A percentile compares a stretch with the other conserved stretches of the same genome.
These are phyloP conservation scores for Musa schizocarpa DNA, from an alignment of 176 grass and related monocot genomes.

Conservation along the genomic window DNA sequence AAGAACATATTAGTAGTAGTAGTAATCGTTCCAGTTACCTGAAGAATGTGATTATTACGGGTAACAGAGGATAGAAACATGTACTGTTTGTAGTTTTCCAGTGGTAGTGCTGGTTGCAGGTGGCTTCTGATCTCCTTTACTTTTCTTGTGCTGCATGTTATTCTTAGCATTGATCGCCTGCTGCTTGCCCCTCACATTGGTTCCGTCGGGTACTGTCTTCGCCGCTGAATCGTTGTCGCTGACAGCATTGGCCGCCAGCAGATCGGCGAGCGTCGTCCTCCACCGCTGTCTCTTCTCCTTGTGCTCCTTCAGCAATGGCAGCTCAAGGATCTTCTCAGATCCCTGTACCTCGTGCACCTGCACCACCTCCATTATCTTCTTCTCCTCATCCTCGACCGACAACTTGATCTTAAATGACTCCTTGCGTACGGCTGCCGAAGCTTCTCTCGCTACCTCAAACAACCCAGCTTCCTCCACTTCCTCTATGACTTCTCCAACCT, in stretches of 20 bases:
- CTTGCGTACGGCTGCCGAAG: not conserved
- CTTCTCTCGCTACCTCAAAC: not conserved
- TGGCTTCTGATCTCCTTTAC: not conserved
- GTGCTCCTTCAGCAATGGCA: not conserved
- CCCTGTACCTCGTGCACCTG: not conserved
- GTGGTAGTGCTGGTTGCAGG: not conserved
- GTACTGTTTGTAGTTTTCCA: too few species aligned
- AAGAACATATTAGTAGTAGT: not conserved
- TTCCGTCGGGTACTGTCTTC: not conserved
- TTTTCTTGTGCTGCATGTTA: not conserved
- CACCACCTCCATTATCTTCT: not conserved
- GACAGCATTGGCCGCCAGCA: not conserved
- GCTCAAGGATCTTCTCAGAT: not conserved
- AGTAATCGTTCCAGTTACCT: too few species aligned
- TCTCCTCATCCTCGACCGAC: slow-evolving; percentile 3
- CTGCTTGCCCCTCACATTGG: not conserved
- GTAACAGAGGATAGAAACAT: too few species aligned
- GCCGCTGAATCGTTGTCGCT: not conserved
- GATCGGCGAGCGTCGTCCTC: not conserved
- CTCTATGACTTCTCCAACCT: not conserved
- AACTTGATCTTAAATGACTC: not conserved
- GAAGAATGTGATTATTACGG: too few species aligned
- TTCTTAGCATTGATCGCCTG: not conserved
- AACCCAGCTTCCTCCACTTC: not conserved
- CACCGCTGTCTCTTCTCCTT: not conserved